Evolutionary conservation across 169 alveolate genomes (phyloP).

Genomic region (Plasmodium cynomolgi): DNA sequence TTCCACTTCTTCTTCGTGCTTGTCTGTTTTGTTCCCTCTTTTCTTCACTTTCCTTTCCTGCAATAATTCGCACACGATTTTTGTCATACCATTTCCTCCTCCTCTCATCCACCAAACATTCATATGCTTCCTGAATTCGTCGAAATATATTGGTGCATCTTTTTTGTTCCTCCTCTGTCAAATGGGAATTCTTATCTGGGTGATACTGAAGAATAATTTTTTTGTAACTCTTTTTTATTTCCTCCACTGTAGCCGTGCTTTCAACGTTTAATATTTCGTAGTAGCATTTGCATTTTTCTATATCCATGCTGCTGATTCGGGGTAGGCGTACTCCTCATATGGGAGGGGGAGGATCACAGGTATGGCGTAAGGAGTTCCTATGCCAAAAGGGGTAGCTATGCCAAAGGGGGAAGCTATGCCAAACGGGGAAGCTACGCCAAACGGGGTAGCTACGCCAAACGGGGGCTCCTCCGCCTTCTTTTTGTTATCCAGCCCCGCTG

Average conservation of each 20-base stretch:
- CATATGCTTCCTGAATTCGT: conserved; percentile 89
- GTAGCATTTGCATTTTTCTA: conserved; percentile 73
- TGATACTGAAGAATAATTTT: conserved; percentile 88
- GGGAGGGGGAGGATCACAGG: not conserved
- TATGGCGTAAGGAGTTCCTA: not conserved
- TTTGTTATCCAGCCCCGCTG: not conserved
- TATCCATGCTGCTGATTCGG: conserved; percentile 18
- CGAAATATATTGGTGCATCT: conserved; percentile 86
- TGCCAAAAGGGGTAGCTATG: not conserved
- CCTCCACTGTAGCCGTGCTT: conserved; percentile 78
- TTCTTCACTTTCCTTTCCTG: conserved; percentile 61
- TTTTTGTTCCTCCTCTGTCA: conserved; percentile 43
- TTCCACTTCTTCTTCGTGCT: not conserved
- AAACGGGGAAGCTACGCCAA: not conserved
- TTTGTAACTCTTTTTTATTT: conserved; percentile 89
- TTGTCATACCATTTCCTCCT: conserved; percentile 87
- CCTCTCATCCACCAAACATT: conserved; percentile 87
- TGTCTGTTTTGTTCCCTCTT: not conserved
- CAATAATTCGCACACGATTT: conserved; percentile 81
- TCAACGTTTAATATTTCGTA: conserved; percentile 76
- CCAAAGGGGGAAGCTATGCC: too few species aligned
- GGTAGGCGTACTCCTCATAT: not conserved
- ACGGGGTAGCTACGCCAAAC: too few species aligned
- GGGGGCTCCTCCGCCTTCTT: not conserved
- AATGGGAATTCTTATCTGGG: conserved; percentile 90